Evolutionary conservation across 345 rosid genomes (phyloP), one percentile per base, ranked within the genome.

Genomic region (Moricandia moricandioides): DNA sequence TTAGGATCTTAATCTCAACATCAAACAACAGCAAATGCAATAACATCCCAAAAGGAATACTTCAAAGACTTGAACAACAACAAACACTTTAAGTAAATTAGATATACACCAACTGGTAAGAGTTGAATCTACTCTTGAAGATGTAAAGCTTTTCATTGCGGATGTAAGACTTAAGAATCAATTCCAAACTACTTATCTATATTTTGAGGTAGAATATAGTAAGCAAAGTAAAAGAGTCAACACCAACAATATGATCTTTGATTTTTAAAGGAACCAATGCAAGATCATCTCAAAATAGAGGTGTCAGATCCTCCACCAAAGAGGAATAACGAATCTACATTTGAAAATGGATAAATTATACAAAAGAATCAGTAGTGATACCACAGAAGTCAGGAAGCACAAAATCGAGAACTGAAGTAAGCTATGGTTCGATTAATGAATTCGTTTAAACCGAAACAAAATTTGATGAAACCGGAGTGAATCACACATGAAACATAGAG

Each of bases 401-500:
- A 56, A 56, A 56, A 2, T 5, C 16, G 8, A 61, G 8, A 21
- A 49, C 47, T 62, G 68, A 49, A 17, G 31, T 54, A 13, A 12
- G 14, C 14, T 17, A 11, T 29, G 31, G 59, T 74, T 34, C 47
- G 66, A 26, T 11, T 26, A 26, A 56, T 56, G n/a, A 17, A 9
- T 62, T 58, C 26, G 54, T 26, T 56, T 24, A 8, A 49, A 60
- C 79, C 33, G 34, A 35, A 60, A 68, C 73, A 75, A 75, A 75
- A 68, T 51, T 75, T 35, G 79, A 45, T 5, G 17, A 45, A 45
- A 13, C 5, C 17, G 52, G 52, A 17, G 52, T 45, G 17, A 37
- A 37, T 34, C 45, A 76, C 39, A 75, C 67, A 69, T 37, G 35
- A 62, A 62, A 17, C 74, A 69, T n/a, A 69, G 18, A 70, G 70